Evolutionary conservation across 176 grass and related monocot species (phyloP).

Genomic region (Otatea glauca): DNA sequence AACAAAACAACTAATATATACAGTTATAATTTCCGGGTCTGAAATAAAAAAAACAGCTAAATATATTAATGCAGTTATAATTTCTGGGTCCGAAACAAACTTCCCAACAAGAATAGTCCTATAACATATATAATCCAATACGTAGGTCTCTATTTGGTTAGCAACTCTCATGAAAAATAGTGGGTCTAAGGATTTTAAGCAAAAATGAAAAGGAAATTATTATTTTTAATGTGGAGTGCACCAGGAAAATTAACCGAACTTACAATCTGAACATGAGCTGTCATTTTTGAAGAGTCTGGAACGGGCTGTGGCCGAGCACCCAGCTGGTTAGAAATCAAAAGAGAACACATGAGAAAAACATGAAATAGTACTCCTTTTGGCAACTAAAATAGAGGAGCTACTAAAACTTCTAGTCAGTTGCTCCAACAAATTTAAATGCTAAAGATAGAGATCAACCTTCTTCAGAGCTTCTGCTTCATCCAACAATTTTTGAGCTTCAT

Average conservation of each 20-base stretch:
- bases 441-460: constrained; percentile 63
- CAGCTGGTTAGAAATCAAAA: constrained; percentile 56
- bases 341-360: constrained; percentile 26
- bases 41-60: not conserved
- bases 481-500: constrained; percentile 90
- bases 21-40: not conserved
- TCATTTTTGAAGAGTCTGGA: constrained; percentile 72
- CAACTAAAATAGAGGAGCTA: constrained; percentile 31
- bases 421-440: constrained; percentile 31
- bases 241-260: constrained; percentile 47
- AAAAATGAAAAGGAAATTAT: constrained; percentile 10
- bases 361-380: not conserved
- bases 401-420: constrained; percentile 27
- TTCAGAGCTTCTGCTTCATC: constrained; percentile 97
- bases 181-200: not conserved
- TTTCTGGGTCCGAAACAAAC: not conserved
- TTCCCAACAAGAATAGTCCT: constrained; percentile 13
- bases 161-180: not conserved
- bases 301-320: constrained; percentile 59
- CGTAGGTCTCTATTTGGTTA: constrained; percentile 2
- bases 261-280: constrained; percentile 83
- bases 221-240: constrained; percentile 20
- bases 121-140: constrained; percentile 1
- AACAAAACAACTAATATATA: constrained; percentile 12
- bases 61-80: not conserved